A percentile compares a stretch with the other conserved stretches of the same genome.
These are phyloP conservation scores for Tolypocladium inflatum DNA, from an alignment of 2,329 filamentous ascomycete species.

Conservation along the genomic window DNA sequence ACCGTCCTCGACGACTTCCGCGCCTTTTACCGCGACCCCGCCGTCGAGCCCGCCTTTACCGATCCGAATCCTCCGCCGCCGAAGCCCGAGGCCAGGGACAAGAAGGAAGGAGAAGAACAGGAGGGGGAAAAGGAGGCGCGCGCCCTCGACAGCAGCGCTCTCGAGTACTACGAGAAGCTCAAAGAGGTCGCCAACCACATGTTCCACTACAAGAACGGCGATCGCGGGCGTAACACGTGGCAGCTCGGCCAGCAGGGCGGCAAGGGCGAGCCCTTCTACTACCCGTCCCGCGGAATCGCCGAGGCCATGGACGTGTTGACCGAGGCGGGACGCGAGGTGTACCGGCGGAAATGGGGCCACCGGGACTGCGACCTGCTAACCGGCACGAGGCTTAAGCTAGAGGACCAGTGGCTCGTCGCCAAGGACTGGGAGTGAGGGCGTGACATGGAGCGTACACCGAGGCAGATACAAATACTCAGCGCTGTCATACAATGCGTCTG, in stretches of 20 bases:
- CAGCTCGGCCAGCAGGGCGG: constrained; percentile 41
- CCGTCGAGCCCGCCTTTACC: constrained; percentile 22
- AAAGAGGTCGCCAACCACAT: constrained; percentile 20
- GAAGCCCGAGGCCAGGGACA: constrained; percentile 7
- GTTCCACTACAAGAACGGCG: constrained; percentile 32
- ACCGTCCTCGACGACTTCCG: constrained; percentile 33
- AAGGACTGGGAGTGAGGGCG: constrained; percentile 22
- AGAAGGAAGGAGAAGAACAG: not conserved
- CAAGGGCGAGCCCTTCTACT: constrained; percentile 42
- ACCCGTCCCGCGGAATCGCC: constrained; percentile 34
- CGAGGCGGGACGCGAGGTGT: constrained; percentile 32
- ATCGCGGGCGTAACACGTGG: constrained; percentile 39
- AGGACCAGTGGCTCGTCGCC: constrained; percentile 37
- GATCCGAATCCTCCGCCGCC: constrained; percentile 25
- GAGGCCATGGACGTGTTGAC: constrained; percentile 33
- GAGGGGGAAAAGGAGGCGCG: not conserved
- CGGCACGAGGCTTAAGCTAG: constrained; percentile 23
- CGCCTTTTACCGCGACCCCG: constrained; percentile 33
- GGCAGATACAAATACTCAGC: not conserved
- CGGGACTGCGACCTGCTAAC: constrained; percentile 30
- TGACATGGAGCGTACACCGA: not conserved
- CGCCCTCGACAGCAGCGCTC: not conserved
- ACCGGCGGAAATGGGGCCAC: constrained; percentile 35
- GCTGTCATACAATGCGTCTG: not conserved
- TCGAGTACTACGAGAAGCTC: constrained; percentile 9